phyloP scores from a whole-genome alignment of 1,284 basidiomycete genomes.

The Tremellales sp. region DNA sequence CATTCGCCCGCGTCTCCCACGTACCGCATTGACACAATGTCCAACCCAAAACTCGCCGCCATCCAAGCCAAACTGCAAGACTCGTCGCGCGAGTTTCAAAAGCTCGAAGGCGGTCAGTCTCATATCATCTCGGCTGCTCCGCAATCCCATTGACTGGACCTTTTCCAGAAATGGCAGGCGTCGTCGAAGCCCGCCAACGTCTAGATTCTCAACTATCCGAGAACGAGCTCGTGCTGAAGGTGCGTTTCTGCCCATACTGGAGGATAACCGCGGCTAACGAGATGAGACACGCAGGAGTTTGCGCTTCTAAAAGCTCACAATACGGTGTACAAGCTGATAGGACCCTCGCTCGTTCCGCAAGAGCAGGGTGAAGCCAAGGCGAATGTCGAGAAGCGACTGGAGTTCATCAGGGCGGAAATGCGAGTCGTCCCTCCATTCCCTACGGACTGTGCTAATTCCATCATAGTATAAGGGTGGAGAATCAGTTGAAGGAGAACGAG shows the following conservation, averaged over 20 bases:
- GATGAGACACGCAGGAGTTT: conserved; percentile 80
- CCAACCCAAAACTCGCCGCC: conserved; percentile 28
- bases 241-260: conserved; percentile 33
- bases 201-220: conserved; percentile 86
- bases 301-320: conserved; percentile 69
- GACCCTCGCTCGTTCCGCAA: conserved; percentile 86
- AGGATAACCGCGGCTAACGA: neutral
- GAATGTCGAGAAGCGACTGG: conserved; percentile 87
- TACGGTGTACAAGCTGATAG: conserved; percentile 85
- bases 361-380: conserved; percentile 80
- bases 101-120: conserved; percentile 59
- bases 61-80: conserved; percentile 55
- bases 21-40: too few relatives aligned
- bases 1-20: too few relatives aligned
- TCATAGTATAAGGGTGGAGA: conserved; percentile 73
- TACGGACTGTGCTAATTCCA: neutral
- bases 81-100: conserved; percentile 69
- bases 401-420: conserved; percentile 89
- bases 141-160: neutral
- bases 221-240: conserved; percentile 89
- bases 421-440: conserved; percentile 50
- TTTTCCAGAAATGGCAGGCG: conserved; percentile 58
- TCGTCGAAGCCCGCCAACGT: conserved; percentile 73
- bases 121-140: neutral
- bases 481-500: conserved; percentile 69